Base-by-base conservation (phyloP, 257 asterid genomes). In the Nicotiana obtusifolia region DNA sequence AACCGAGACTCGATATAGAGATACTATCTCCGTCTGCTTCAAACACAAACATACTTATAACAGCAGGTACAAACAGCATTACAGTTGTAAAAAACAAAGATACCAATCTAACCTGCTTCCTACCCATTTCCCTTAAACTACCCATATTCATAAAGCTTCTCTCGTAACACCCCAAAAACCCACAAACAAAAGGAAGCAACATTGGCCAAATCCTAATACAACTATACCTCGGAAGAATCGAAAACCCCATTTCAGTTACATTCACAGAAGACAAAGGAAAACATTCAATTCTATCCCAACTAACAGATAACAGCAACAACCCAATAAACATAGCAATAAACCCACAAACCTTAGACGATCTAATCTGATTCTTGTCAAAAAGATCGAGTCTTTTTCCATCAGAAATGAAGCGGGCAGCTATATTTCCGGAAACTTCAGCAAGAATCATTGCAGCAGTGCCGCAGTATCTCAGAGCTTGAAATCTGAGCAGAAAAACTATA, bases 251-350 rank as follows among this genome's bases (percentile, higher is more conserved):
- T 83, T 84, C 87, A 78, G 83, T 57, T n/a, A 91, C 81, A 84
- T 92, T 93, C 31, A 91, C 88, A 78, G 90, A 87, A 37, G 98
- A 91, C 4, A 91, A 81, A 71, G 99, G 99, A 62, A 94, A 95
- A 77, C 99, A 95, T 64, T 93, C 98, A 26, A 94, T 83, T 83
- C 95, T 90, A 86, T 95, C 99, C 99, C 99, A 94, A 84, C 98
- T 91, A 78, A 95, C 35, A 83, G 97, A 95, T 68, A 95, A 84
- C 84, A 94, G 84, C 60, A 90, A 24, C 83, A 95, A 69, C 53
- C 96, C 99, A 53, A 82, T 59, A 84, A 91, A 80, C 77, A 91
- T 87, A 7, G 91, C 87, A 75, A 91, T 68, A 86, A 91, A 91
- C 80, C 99, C 98, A 84, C 92, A 91, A 84, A 90, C 68, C 88